Percentiles rank a stretch among this genome's conserved stretches.
phyloP scores from a whole-genome alignment of 2,329 filamentous ascomycete species.

The Biscogniauxia mediterranea region DNA sequence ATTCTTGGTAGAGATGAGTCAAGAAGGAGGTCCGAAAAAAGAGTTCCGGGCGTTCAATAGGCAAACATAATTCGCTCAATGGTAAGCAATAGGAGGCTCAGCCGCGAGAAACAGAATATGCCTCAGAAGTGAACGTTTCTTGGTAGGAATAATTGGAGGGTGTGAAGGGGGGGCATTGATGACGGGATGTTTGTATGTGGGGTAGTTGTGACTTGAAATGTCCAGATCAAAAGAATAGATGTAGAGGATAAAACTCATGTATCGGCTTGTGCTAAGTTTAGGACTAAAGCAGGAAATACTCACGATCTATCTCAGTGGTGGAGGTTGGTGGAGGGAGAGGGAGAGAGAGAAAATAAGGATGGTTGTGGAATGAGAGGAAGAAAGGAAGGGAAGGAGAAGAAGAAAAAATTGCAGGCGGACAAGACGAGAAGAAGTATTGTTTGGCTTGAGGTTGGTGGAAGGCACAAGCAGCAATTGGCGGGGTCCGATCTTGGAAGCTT shows the following conservation, averaged over 20 bases:
- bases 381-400: neutral
- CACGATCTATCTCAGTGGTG: neutral
- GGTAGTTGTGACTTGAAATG: neutral
- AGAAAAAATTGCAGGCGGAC: neutral
- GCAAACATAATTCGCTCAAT: constrained; percentile 20
- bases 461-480: constrained; percentile 16
- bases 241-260: neutral
- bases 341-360: neutral
- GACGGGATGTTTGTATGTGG: neutral
- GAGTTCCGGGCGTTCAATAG: constrained; percentile 3
- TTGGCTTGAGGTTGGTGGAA: neutral
- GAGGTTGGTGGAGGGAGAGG: neutral
- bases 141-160: constrained; percentile 18
- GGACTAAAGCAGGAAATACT: neutral
- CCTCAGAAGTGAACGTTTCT: constrained; percentile 16
- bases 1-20: constrained; percentile 4
- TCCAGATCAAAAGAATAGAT: neutral
- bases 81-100: constrained; percentile 9
- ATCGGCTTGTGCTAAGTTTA: neutral
- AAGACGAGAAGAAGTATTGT: neutral
- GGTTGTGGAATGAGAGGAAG: neutral
- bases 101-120: constrained; percentile 14
- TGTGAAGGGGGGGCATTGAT: constrained; percentile 7
- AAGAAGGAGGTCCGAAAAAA: constrained; percentile 3
- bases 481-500: constrained; percentile 21